phyloP scores from a whole-genome alignment of 495 filamentous ascomycete species.

The Aspergillus haitiensis region DNA sequence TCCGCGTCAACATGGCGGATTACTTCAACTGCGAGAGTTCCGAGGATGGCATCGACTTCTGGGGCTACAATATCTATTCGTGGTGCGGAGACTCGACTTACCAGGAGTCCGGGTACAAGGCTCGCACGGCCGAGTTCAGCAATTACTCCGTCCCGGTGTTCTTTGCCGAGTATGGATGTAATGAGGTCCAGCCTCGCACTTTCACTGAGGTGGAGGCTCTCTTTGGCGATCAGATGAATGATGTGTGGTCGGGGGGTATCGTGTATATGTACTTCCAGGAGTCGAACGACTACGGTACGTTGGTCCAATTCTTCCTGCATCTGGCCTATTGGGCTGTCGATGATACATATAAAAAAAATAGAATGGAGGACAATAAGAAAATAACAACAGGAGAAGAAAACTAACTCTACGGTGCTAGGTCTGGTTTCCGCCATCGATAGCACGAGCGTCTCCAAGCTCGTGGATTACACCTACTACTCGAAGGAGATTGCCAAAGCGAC shows the following conservation, averaged over 20 bases:
- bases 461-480: slow-evolving; percentile 75
- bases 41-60: slow-evolving; percentile 78
- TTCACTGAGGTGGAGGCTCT: slow-evolving; percentile 88
- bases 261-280: slow-evolving; percentile 98
- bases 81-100: slow-evolving; percentile 89
- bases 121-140: slow-evolving; percentile 76
- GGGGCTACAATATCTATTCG: slow-evolving; percentile 98
- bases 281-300: slow-evolving; percentile 78
- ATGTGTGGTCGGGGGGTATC: slow-evolving; percentile 89
- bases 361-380: too few species aligned
- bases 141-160: slow-evolving; percentile 91
- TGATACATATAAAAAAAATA: too few species aligned
- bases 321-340: too few species aligned
- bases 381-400: slow-evolving; percentile 2
- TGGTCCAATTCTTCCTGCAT: too few species aligned
- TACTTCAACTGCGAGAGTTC: slow-evolving; percentile 87
- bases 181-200: slow-evolving; percentile 66
- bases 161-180: slow-evolving; percentile 99
- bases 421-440: slow-evolving; percentile 69
- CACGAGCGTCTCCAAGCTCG: slow-evolving; percentile 57
- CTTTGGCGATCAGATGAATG: slow-evolving; percentile 76
- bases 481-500: slow-evolving; percentile 64
- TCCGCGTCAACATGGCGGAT: slow-evolving; percentile 74
- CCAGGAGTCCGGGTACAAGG: slow-evolving; percentile 70
- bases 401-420: slow-evolving; percentile 34